phyloP scores from a whole-genome alignment of 129 eudicot genomes.

The Artemisia argyi region DNA sequence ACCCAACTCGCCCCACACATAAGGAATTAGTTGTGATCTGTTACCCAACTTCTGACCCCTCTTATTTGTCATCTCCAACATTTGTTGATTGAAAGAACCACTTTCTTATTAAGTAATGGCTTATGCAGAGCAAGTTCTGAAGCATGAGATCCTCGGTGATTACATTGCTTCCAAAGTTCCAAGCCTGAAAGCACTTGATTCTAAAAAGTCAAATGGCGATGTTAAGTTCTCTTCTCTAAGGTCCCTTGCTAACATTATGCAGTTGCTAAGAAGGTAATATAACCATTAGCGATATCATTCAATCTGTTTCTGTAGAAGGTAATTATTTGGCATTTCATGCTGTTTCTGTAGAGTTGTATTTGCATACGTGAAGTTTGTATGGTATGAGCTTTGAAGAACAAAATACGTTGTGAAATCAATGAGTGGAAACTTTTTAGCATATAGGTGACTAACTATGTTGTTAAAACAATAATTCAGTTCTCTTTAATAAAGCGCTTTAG shows the following conservation, averaged over 20 bases:
- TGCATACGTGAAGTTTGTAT: not conserved
- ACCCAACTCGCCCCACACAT: not conserved
- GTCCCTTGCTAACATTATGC: constrained; percentile 65
- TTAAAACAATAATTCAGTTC: not conserved
- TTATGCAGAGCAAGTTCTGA: constrained; percentile 81
- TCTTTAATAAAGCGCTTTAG: constrained; percentile 4
- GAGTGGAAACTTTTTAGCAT: not conserved
- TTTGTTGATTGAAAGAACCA: constrained; percentile 15
- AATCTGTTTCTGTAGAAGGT: not conserved
- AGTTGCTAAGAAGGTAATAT: constrained; percentile 58
- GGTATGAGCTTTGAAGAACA: not conserved
- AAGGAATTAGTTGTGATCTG: not conserved
- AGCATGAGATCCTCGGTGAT: constrained; percentile 68
- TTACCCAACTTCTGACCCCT: not conserved
- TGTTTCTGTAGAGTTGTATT: not conserved
- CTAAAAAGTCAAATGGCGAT: constrained; percentile 64
- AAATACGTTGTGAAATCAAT: not conserved
- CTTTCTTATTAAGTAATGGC: constrained; percentile 22
- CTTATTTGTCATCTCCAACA: not conserved
- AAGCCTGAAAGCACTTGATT: constrained; percentile 49
- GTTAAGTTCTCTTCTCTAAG: constrained; percentile 51
- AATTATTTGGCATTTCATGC: not conserved
- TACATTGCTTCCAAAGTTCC: constrained; percentile 74
- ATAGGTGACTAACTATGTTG: too few species aligned
- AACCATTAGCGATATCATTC: constrained; percentile 5